phyloP scores from a whole-genome alignment of 345 rosid species.

The Brassica carinata region DNA sequence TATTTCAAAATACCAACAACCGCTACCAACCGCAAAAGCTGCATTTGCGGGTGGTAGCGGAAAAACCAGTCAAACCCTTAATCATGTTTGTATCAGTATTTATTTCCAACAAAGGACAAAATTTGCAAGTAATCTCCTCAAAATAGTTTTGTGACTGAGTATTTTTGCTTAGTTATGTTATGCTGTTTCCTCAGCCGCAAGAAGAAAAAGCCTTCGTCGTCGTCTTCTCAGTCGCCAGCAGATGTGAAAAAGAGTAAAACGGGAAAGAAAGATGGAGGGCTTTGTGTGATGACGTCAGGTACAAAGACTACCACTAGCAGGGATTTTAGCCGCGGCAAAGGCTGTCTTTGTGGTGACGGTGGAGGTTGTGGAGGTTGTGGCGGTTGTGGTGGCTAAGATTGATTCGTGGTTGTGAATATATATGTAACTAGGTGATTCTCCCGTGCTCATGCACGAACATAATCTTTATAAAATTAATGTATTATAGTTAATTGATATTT shows the following conservation, averaged over 20 bases:
- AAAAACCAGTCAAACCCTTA: not conserved
- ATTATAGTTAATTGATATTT: too few relatives aligned
- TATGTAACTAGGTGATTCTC: not conserved
- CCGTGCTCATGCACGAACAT: too few relatives aligned
- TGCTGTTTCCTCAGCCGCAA: conserved; percentile 15
- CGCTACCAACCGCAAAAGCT: too few relatives aligned
- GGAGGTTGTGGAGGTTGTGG: conserved; percentile 24
- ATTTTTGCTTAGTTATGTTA: not conserved
- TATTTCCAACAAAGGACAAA: not conserved
- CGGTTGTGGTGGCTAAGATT: conserved; percentile 18
- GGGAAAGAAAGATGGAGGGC: conserved; percentile 24
- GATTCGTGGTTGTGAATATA: not conserved
- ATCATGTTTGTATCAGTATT: not conserved
- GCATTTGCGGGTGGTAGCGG: too few relatives aligned
- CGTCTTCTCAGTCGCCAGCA: not conserved
- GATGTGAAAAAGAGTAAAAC: conserved; percentile 21
- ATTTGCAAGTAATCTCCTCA: not conserved
- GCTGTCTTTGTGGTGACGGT: conserved; percentile 22
- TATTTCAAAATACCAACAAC: too few relatives aligned
- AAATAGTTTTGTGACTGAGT: not conserved
- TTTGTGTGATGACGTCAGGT: conserved; percentile 26
- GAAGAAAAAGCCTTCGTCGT: conserved; percentile 10
- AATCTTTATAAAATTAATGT: too few relatives aligned
- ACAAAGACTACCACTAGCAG: conserved; percentile 21
- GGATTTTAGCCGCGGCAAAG: conserved; percentile 25